Evolutionary conservation across 345 rosid genomes (phyloP).

Genomic region (Salix udensis): DNA sequence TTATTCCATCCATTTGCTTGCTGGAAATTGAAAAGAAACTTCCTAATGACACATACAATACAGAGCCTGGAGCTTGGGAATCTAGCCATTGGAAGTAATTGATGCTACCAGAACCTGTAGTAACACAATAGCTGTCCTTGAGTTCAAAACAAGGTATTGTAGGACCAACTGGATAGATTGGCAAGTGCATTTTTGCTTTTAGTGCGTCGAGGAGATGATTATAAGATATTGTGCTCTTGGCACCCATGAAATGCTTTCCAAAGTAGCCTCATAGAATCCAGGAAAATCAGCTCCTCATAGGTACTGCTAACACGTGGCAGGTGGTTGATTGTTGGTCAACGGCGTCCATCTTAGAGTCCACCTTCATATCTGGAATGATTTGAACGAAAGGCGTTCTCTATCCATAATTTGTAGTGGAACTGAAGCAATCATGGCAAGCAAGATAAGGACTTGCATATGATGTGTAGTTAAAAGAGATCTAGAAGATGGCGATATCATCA

Average conservation of each 20-base stretch:
- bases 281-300: conserved; percentile 33
- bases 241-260: too few species aligned
- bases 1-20: too few species aligned
- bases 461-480: neutral
- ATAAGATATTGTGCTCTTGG: conserved; percentile 21
- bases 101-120: neutral
- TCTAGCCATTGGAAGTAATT: too few species aligned
- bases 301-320: conserved; percentile 53
- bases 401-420: too few species aligned
- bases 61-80: too few species aligned
- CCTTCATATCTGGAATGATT: neutral
- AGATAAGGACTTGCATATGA: neutral
- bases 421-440: neutral
- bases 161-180: conserved; percentile 40
- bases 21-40: too few species aligned
- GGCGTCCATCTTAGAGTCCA: conserved; percentile 11
- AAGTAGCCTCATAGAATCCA: conserved; percentile 35
- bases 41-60: too few species aligned
- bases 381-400: neutral
- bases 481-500: neutral
- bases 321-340: neutral
- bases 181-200: conserved; percentile 14
- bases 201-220: conserved; percentile 39
- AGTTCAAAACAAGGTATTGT: conserved; percentile 32
- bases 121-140: neutral